These are phyloP conservation scores for Candida coquimbonensis DNA, from an alignment of 805 yeast species.

Conservation along the genomic window DNA sequence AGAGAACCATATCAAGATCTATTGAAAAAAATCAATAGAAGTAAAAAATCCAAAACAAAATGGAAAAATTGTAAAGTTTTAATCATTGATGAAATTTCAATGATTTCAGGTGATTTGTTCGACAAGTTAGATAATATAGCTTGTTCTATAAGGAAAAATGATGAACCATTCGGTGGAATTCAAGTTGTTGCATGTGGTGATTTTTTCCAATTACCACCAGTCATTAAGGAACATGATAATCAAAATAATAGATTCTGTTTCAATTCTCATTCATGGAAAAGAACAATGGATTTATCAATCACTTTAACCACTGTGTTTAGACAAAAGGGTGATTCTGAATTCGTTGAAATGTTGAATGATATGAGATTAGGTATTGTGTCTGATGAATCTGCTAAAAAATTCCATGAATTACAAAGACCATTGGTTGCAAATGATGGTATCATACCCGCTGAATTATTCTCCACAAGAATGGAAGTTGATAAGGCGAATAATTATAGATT, in stretches of 20 bases:
- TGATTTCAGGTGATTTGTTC: conserved; percentile 66
- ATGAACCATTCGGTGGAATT: conserved; percentile 70
- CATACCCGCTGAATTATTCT: conserved; percentile 66
- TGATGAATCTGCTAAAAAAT: conserved; percentile 39
- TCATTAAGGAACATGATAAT: conserved; percentile 29
- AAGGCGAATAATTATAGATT: conserved; percentile 51
- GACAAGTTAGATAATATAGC: conserved; percentile 61
- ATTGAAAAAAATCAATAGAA: conserved; percentile 45
- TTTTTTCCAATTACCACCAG: conserved; percentile 79
- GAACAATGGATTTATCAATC: conserved; percentile 48
- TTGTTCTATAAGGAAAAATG: conserved; percentile 36
- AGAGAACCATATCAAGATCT: conserved; percentile 41
- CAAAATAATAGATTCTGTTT: conserved; percentile 48
- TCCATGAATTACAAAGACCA: conserved; percentile 44
- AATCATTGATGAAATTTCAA: conserved; percentile 72
- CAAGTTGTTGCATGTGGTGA: conserved; percentile 76
- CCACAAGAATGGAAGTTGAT: conserved; percentile 69
- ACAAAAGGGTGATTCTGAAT: conserved; percentile 65
- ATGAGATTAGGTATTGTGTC: conserved; percentile 59
- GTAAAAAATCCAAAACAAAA: conserved; percentile 39
- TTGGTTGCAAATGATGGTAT: conserved; percentile 47
- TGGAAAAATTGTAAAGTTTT: conserved; percentile 57
- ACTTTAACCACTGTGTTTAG: conserved; percentile 62
- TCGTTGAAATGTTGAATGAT: conserved; percentile 69
- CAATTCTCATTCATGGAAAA: conserved; percentile 57